Percentiles rank a stretch among this genome's conserved stretches.
Conservation (phyloP, 148 eudicot genomes). For the Camellia granthamiana region DNA sequence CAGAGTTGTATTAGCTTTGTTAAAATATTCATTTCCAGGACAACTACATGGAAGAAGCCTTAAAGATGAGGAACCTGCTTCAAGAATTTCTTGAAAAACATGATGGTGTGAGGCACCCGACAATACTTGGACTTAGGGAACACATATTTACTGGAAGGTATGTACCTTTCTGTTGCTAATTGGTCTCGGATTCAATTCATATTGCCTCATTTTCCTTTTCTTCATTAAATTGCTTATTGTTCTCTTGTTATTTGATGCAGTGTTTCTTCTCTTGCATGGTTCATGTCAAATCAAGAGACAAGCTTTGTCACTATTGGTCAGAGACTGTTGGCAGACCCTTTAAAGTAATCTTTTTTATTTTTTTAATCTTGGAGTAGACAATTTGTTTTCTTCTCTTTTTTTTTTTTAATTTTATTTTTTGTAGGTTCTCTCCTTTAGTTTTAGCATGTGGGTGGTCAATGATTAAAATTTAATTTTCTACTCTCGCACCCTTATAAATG, state of each 20-base stretch:
- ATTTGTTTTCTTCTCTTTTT: too few relatives aligned
- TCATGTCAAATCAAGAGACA: conserved; percentile 95
- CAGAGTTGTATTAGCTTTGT: background rate
- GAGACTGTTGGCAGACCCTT: conserved; percentile 85
- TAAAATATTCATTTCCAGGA: conserved; percentile 37
- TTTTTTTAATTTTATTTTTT: too few relatives aligned
- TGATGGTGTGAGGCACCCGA: conserved; percentile 84
- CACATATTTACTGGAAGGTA: conserved; percentile 97
- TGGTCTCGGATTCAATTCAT: conserved; percentile 2
- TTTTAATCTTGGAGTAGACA: background rate
- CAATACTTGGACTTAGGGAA: conserved; percentile 89
- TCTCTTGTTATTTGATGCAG: conserved; percentile 39
- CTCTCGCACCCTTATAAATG: too few relatives aligned
- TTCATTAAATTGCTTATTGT: background rate
- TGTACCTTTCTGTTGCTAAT: conserved; percentile 9
- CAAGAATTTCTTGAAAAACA: conserved; percentile 88
- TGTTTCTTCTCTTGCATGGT: conserved; percentile 97
- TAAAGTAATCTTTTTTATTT: conserved; percentile 58
- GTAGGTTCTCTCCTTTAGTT: too few relatives aligned
- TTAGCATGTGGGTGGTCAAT: too few relatives aligned
- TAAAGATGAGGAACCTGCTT: conserved; percentile 88
- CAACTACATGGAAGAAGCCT: conserved; percentile 91
- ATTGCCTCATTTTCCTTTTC: conserved; percentile 7
- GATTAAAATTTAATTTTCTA: too few relatives aligned
- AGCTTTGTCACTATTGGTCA: conserved; percentile 96